Base-by-base conservation (phyloP, 2,329 filamentous ascomycete species). In the Alternaria rosae region DNA sequence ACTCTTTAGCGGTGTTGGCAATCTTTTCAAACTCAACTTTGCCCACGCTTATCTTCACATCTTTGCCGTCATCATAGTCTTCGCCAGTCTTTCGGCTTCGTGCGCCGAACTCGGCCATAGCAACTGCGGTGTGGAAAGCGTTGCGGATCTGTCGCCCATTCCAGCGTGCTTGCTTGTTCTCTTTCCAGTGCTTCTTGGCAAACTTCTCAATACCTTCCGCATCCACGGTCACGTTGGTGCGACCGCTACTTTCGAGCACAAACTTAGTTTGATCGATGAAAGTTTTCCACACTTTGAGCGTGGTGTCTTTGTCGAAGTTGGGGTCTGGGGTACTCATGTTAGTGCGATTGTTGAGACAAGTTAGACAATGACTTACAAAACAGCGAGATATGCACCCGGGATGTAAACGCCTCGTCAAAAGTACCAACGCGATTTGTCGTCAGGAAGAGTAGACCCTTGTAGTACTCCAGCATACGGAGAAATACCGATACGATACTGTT, bases 141-240 rank as follows among this genome's bases (percentile, higher is more conserved):
- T 81, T 81, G 66, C 80, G 78, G 67, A 81, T 81, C 66, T 81
- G 76, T 6, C 79, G 66, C 3, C 79, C 79, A 56, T 82, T 81
- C 64, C 81, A 65, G 25, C 69, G 58, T 79, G 55, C 8, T 47
- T 32, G 26, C 52, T 32, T 15, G 62, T 52, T 26, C 48, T 20
- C n/a, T 44, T 25, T 13, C 48, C 53, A 35, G 23, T 28, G 52
- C 35, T 9, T 52, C 23, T 26, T 12, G 26, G 20, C 20, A 10
- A 38, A 32, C 13, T 17, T 51, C 21, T 38, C 20, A 20, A 51
- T 48, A 15, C 3, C 32, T n/a, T 35, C 32, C 7, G 13, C 32
- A 35, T n/a, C 32, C 6, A 35, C 7, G 7, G 13, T n/a, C 3
- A 35, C 13, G 3, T 35, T 35, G 7, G 6, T 35, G 15, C 32